A percentile compares a stretch with the other conserved stretches of the same genome.
Conservation (phyloP, 2,329 filamentous ascomycete species). For the Cryoendolithus antarcticus region DNA sequence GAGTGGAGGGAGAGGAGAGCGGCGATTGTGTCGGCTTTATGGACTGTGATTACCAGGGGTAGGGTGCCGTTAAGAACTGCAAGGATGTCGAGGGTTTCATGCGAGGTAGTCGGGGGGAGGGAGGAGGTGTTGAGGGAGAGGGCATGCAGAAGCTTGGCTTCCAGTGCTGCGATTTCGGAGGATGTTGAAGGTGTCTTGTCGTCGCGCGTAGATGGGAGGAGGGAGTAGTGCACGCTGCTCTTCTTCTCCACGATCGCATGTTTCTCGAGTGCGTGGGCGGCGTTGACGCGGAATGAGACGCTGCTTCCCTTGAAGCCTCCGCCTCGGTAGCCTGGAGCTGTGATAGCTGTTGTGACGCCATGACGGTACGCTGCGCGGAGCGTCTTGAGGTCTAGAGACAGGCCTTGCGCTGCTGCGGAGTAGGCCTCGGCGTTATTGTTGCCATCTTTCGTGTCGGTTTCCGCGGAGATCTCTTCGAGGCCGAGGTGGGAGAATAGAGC, state of each 20-base stretch:
- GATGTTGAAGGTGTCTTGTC: constrained; percentile 40
- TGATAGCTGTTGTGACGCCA: constrained; percentile 28
- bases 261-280: constrained; percentile 22
- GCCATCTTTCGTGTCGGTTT: constrained; percentile 33
- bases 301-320: constrained; percentile 26
- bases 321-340: constrained; percentile 21
- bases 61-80: constrained; percentile 42
- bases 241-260: constrained; percentile 28
- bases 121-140: constrained; percentile 26
- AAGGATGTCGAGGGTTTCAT: constrained; percentile 25
- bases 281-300: constrained; percentile 24
- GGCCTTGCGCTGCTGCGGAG: constrained; percentile 41
- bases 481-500: constrained; percentile 50
- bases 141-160: constrained; percentile 43
- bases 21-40: constrained; percentile 53
- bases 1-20: constrained; percentile 47
- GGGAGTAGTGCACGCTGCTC: constrained; percentile 35
- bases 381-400: constrained; percentile 28
- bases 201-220: constrained; percentile 37
- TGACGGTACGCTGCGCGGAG: constrained; percentile 25
- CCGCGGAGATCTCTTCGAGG: constrained; percentile 50
- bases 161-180: constrained; percentile 39
- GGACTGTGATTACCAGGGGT: constrained; percentile 45
- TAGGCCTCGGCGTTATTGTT: constrained; percentile 42
- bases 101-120: constrained; percentile 9